Percentiles rank a stretch among this genome's conserved stretches.
These are phyloP conservation scores for Paramyrothecium roridum DNA, from an alignment of 2,329 filamentous ascomycete species.

Conservation along the genomic window DNA sequence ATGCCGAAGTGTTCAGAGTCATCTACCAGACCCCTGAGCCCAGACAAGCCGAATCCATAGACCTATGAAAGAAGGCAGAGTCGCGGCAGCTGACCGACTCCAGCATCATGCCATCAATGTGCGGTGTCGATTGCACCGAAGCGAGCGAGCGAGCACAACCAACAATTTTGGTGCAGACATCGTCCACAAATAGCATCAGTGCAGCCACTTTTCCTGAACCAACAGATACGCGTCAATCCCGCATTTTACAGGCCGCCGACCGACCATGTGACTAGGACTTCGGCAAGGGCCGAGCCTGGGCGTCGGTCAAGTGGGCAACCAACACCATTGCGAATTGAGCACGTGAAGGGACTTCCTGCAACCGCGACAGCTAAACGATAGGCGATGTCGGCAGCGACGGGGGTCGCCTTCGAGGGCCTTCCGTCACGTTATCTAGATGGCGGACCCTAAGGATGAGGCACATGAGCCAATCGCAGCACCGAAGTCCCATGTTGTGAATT, in stretches of 20 bases:
- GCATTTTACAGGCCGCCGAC: slow-evolving; percentile 12
- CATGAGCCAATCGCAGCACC: slow-evolving; percentile 26
- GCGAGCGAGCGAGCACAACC: slow-evolving; percentile 7
- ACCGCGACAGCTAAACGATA: no score
- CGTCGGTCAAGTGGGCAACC: neutral
- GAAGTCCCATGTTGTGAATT: slow-evolving; percentile 25
- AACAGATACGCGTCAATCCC: slow-evolving; percentile 24
- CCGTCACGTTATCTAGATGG: slow-evolving; percentile 30
- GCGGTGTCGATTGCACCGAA: neutral
- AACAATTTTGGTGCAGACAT: slow-evolving; percentile 11
- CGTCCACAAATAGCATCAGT: slow-evolving; percentile 11
- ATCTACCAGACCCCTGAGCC: no score
- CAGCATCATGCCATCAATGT: neutral
- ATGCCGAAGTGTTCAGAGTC: no score
- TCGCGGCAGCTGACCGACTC: neutral
- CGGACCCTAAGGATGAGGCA: slow-evolving; percentile 21
- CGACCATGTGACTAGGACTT: neutral
- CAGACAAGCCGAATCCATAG: no score
- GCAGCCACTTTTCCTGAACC: slow-evolving; percentile 8
- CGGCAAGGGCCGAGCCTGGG: neutral
- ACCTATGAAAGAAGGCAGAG: neutral
- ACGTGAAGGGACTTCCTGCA: no score
- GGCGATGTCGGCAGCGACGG: slow-evolving; percentile 1
- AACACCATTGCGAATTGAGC: no score
- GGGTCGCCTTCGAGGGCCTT: neutral